Percentiles rank a stretch among this genome's conserved stretches.
Conservation (phyloP, 495 filamentous ascomycete genomes). For the Trichoderma reesei region DNA sequence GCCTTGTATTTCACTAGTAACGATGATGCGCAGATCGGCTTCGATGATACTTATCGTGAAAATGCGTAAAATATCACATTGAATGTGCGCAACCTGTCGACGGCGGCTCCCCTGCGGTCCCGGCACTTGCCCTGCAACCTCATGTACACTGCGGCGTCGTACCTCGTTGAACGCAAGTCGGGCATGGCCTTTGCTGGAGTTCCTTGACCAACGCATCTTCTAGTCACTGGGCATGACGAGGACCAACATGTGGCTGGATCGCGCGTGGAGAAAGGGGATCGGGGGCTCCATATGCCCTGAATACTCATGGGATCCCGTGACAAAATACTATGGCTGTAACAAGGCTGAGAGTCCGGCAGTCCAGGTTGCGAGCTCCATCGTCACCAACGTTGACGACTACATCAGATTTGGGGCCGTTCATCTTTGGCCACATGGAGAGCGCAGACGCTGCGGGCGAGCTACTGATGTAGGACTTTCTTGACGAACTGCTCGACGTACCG, state of each 20-base stretch:
- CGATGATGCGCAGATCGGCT: neutral
- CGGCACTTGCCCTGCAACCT: neutral
- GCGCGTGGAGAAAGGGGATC: neutral
- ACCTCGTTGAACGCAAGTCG: neutral
- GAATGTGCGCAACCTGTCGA: neutral
- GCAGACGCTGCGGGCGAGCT: slow-evolving; percentile 14
- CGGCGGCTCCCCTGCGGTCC: neutral
- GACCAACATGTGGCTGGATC: neutral
- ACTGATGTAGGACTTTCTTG: slow-evolving; percentile 27
- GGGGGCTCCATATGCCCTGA: neutral
- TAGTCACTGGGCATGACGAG: neutral
- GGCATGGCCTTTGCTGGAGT: neutral
- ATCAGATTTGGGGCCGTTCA: slow-evolving; percentile 33
- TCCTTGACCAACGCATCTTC: neutral
- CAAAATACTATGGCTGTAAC: neutral
- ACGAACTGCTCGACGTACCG: slow-evolving; percentile 25
- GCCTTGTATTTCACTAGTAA: neutral
- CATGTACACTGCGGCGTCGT: neutral
- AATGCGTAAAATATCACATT: neutral
- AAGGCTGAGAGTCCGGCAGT: neutral
- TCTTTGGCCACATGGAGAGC: slow-evolving; percentile 32
- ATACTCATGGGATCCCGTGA: neutral
- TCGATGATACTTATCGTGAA: neutral
- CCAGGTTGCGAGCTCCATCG: slow-evolving; percentile 32
- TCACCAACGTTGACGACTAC: slow-evolving; percentile 45